These are phyloP conservation scores for Mortierella hygrophila DNA, from an alignment of 192 early-diverging fungal genomes.

Conservation along the genomic window DNA sequence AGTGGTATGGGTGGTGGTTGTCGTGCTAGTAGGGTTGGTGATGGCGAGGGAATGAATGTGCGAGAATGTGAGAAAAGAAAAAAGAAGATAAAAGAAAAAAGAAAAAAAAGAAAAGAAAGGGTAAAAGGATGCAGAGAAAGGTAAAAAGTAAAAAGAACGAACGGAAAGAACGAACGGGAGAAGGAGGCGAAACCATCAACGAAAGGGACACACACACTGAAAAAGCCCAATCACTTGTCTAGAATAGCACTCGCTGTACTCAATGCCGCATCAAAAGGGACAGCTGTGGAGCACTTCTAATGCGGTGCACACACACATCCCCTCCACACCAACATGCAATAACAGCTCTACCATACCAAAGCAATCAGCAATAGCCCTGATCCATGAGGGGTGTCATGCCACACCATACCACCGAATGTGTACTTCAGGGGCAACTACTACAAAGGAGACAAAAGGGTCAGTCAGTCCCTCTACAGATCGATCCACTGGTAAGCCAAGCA, in stretches of 20 bases:
- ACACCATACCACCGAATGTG: background rate
- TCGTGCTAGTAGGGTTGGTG: background rate
- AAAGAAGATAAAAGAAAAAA: background rate
- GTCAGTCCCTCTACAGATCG: background rate
- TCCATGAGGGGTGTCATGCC: background rate
- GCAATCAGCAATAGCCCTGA: background rate
- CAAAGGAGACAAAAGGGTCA: too few species aligned
- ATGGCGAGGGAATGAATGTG: background rate
- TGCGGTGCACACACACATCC: too few species aligned
- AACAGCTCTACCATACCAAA: background rate
- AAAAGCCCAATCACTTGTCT: too few species aligned
- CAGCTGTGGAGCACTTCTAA: too few species aligned
- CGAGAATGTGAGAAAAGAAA: background rate
- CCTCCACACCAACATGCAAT: background rate
- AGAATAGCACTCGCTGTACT: too few species aligned
- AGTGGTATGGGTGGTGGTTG: background rate
- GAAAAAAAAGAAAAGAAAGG: background rate
- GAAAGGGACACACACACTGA: background rate
- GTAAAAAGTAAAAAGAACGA: background rate
- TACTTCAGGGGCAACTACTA: background rate
- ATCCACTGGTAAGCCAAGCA: background rate
- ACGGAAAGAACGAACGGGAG: background rate
- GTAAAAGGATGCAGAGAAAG: slow-evolving; percentile 2
- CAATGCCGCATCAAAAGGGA: too few species aligned
- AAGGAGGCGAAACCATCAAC: background rate